Evolutionary conservation across 768 basidiomycete genomes (phyloP).

Genomic region (Suillus decipiens): DNA sequence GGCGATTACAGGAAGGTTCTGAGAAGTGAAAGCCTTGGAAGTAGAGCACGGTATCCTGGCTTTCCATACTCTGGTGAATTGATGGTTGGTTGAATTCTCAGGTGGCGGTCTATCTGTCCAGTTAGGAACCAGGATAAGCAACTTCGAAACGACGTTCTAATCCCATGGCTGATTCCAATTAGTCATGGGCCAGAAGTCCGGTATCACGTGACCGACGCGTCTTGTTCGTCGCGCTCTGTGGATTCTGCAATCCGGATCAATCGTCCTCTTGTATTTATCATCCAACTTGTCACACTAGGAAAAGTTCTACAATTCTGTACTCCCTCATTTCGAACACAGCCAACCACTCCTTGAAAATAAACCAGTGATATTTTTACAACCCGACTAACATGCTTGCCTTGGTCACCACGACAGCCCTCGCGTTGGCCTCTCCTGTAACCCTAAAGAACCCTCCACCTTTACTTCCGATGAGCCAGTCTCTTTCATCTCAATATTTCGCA

Average conservation of each 20-base stretch:
- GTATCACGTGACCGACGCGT: not conserved
- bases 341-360: not conserved
- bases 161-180: no score
- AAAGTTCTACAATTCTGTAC: not conserved
- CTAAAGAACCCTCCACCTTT: slow-evolving; percentile 47
- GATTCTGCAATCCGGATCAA: not conserved
- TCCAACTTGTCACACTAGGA: not conserved
- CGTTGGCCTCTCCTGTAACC: slow-evolving; percentile 41
- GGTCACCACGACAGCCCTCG: slow-evolving; percentile 45
- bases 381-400: slow-evolving; percentile 48
- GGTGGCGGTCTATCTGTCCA: no score
- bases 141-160: no score
- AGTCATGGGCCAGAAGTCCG: no score
- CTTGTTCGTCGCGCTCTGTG: not conserved
- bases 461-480: slow-evolving; percentile 33
- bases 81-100: no score
- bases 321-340: not conserved
- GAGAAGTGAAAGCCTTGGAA: no score
- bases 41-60: no score
- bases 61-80: no score
- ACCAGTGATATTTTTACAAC: not conserved
- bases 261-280: not conserved
- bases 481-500: slow-evolving; percentile 27
- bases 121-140: no score
- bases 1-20: no score